Base-by-base conservation (phyloP, 140 eudicot genomes). In the Anethum foeniculum region DNA sequence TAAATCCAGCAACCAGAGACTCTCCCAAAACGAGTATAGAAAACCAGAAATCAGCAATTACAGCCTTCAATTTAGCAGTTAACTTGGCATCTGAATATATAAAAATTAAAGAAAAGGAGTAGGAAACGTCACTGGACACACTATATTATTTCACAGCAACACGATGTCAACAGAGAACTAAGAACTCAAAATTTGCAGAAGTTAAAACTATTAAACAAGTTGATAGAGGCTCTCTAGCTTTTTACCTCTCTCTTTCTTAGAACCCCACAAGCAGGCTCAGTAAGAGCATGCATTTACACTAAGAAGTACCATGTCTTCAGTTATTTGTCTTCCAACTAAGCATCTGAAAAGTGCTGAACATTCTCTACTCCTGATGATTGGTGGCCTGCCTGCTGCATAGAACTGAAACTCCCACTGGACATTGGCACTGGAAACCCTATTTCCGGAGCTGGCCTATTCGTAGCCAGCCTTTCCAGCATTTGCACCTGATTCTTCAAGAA, bases 261-360 rank as follows among this genome's bases (percentile, higher is more conserved):
- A 52, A 44, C 80, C 76, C 65, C 76, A 71, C 81, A 77, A 77
- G 78, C 58, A 49, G 72, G 44, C 83, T 76, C 74, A 58, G 60
- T 74, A 71, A n/a, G 41, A n/a, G 80, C 83, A 73, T 52, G 12
- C 74, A 82, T 68, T 80, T 85, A 79, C 69, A 77, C 73, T 76
- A 80, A 79, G 28, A 43, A 11, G 38, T 30, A 38, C 46, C 30
- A 47, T 79, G 64, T 71, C 71, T n/a, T 27, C 47, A 34, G 83
- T 67, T 19, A 62, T 19, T 39, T 38, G 73, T 76, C 80, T 65
- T 81, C 16, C 69, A 76, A 48, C 44, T 87, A 88, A 36, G 85
- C 89, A 83, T 86, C 91, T 52, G 79, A 81, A 85, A 81, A 86
- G 39, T 88, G 83, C 54, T 83, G 85, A 81, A 85, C 87, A 79